Conservation (phyloP, 1,284 basidiomycete genomes). For the Marasmius fiardii region DNA sequence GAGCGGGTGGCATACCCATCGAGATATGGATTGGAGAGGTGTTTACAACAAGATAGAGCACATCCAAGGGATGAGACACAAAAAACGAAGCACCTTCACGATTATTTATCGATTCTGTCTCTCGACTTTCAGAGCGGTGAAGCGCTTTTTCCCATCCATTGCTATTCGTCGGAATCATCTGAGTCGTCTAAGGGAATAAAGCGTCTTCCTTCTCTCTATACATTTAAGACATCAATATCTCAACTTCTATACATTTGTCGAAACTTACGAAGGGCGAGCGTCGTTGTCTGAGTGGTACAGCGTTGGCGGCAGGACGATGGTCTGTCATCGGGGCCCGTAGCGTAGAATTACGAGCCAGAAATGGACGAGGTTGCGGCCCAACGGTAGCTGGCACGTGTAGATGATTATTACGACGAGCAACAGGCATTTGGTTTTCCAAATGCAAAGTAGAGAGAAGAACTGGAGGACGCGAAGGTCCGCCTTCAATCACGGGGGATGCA, state of each 20-base stretch:
- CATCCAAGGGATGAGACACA: background rate
- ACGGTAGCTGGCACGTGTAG: background rate
- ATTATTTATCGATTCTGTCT: background rate
- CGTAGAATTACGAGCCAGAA: background rate
- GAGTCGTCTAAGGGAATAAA: conserved; percentile 35
- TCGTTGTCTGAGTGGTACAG: conserved; percentile 24
- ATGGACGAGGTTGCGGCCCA: background rate
- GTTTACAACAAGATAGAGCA: background rate
- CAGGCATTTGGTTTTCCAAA: background rate
- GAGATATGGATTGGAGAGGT: conserved; percentile 65
- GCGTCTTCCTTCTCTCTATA: conserved; percentile 38
- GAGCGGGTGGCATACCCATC: conserved; percentile 56
- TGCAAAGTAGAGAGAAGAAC: background rate
- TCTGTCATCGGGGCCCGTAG: background rate
- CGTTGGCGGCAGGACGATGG: background rate
- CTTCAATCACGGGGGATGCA: too few species aligned
- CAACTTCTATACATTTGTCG: background rate
- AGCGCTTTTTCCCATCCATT: conserved; percentile 12
- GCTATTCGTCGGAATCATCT: conserved; percentile 42
- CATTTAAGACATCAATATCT: conserved; percentile 1
- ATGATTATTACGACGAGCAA: background rate
- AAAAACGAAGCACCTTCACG: background rate
- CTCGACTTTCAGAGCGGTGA: background rate
- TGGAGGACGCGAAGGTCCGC: background rate
- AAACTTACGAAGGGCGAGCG: conserved; percentile 33